Evolutionary conservation across 2,329 filamentous ascomycete genomes (phyloP), one percentile per base, ranked within the genome.

Genomic region (Diaporthe velutina): DNA sequence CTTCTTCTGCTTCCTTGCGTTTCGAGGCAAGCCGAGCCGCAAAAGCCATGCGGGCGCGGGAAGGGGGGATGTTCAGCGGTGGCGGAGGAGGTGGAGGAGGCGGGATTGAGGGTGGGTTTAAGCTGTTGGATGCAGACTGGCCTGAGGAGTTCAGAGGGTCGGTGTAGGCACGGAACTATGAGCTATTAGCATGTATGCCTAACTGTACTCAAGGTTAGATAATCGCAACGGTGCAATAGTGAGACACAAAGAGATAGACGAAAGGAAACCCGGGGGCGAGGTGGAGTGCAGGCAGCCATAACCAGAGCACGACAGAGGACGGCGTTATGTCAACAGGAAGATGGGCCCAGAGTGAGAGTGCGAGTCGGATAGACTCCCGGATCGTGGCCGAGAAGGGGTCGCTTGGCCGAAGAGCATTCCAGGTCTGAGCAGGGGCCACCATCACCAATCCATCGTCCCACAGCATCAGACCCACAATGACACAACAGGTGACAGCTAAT

Each of bases 21-120:
- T 94, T 93, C 78, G 95, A 93, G 2, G 94, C 91, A 80, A 98
- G 88, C 17, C 96, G 92, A 17, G 94, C 94, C n/a, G 95, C 96
- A n/a, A 98, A 90, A 83, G 98, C 95, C 73, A 95, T 89, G 68
- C 96, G 92, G 10, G 96, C 96, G 70, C 96, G 92, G 10, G 95
- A 97, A 2, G 96, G 96, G 0, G 94, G 93, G 48, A 96, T 92
- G 82, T 96, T 97, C 80, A 98, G 87, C 17, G 95, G 95, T 42
- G 94, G 93, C 30, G 92, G 94, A n/a, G 93, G 93, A 1, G 91
- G 89, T 2, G 88, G 89, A 3, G 90, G 90, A 9, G 90, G 89
- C 4, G 85, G 89, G 64, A 91, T 88, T 17, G 90, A 90, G 2
- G 89, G 91, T 61, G 89, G 90, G 74, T 88, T 87, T 78, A 90